Conservation (phyloP, 2,329 filamentous ascomycete species). For the Ascochyta lentis region DNA sequence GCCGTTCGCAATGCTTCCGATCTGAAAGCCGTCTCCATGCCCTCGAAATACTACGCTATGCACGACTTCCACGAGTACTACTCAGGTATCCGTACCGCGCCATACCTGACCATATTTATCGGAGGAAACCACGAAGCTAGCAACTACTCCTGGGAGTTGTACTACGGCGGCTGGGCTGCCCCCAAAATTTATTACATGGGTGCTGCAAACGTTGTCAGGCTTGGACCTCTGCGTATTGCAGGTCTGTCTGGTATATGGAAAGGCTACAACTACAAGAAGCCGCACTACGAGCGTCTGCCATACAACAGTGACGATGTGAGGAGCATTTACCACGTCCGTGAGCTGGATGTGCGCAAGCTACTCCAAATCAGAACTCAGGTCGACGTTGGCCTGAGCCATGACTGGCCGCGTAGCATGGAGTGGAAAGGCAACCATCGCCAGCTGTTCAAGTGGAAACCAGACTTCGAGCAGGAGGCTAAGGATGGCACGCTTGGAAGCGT, state of each 20-base stretch:
- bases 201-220: constrained; percentile 83
- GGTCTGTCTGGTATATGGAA: constrained; percentile 97
- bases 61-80: constrained; percentile 97
- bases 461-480: constrained; percentile 77
- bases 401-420: constrained; percentile 90
- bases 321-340: constrained; percentile 87
- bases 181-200: constrained; percentile 98
- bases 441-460: constrained; percentile 75
- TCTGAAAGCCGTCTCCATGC: constrained; percentile 87
- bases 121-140: constrained; percentile 96
- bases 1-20: constrained; percentile 88
- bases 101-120: constrained; percentile 90
- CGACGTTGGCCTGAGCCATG: constrained; percentile 90
- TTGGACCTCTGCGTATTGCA: constrained; percentile 86
- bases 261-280: constrained; percentile 81
- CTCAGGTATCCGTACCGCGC: constrained; percentile 75
- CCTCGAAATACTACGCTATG: constrained; percentile 83
- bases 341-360: constrained; percentile 89
- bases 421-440: constrained; percentile 72
- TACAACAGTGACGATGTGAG: constrained; percentile 79
- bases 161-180: constrained; percentile 96
- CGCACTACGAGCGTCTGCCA: constrained; percentile 84
- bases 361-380: constrained; percentile 85
- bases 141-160: constrained; percentile 88
- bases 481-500: constrained; percentile 78